phyloP scores from a whole-genome alignment of 2,329 filamentous ascomycete genomes.

The Gaeumannomyces sp. region DNA sequence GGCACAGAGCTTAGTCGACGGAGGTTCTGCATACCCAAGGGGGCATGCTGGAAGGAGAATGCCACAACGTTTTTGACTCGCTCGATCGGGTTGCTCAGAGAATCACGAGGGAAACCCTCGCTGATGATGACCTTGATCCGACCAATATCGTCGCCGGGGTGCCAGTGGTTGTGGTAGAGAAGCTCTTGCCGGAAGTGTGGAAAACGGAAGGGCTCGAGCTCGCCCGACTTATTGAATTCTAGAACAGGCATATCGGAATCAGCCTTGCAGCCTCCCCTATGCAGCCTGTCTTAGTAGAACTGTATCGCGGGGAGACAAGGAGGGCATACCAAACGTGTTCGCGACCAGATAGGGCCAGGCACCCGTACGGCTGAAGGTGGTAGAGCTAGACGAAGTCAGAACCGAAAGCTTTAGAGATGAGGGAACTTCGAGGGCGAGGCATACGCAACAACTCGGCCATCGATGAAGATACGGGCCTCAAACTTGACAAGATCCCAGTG shows the following conservation, averaged over 20 bases:
- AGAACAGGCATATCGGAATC: conserved; percentile 4
- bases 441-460: conserved; percentile 59
- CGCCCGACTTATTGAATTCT: conserved; percentile 51
- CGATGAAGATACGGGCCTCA: conserved; percentile 62
- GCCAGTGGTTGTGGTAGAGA: conserved; percentile 65
- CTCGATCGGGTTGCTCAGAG: conserved; percentile 49
- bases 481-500: conserved; percentile 52
- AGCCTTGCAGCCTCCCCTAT: not conserved
- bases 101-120: conserved; percentile 60
- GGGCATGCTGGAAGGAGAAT: conserved; percentile 83
- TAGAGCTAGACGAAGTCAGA: conserved; percentile 37
- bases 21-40: conserved; percentile 50
- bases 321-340: conserved; percentile 33
- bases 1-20: not conserved
- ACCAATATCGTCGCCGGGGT: conserved; percentile 62
- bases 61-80: conserved; percentile 65
- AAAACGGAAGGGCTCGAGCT: conserved; percentile 59
- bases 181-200: conserved; percentile 66
- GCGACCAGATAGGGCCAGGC: conserved; percentile 45
- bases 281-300: too few relatives aligned
- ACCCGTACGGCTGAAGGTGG: conserved; percentile 44
- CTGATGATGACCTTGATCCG: conserved; percentile 72
- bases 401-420: not conserved
- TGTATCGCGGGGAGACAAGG: conserved; percentile 3
- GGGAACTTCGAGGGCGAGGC: not conserved